phyloP scores from a whole-genome alignment of 2,329 filamentous ascomycete species.

The Sclerotinia subarctica region DNA sequence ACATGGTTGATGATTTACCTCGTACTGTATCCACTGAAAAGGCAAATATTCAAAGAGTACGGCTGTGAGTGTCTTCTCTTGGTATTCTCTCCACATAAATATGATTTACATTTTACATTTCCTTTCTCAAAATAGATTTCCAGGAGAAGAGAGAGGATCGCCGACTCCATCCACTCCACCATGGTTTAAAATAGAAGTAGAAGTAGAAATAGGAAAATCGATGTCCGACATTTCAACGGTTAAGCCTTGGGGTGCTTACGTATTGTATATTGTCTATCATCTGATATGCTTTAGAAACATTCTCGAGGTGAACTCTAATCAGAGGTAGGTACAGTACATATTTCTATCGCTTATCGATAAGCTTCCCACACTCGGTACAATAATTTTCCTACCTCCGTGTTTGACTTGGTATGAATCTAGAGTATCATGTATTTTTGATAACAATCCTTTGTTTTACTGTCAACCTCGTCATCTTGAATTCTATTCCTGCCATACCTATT shows the following conservation, averaged over 20 bases:
- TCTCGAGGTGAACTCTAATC: too few species aligned
- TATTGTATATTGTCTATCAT: too few species aligned
- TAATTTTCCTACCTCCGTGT: background rate
- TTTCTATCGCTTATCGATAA: background rate
- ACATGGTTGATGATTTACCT: background rate
- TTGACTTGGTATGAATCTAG: background rate
- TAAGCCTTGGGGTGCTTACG: too few species aligned
- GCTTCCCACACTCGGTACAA: background rate
- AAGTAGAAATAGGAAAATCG: background rate
- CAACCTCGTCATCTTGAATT: background rate
- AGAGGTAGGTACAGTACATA: too few species aligned
- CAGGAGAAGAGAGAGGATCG: background rate
- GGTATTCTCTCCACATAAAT: background rate
- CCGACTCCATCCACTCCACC: constrained; percentile 2
- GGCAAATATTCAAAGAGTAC: background rate
- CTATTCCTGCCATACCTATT: background rate
- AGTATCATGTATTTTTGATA: background rate
- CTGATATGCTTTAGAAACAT: too few species aligned
- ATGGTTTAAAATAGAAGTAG: background rate
- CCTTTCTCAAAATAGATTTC: constrained; percentile 4
- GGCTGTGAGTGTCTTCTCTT: background rate
- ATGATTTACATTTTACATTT: background rate
- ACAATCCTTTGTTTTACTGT: background rate
- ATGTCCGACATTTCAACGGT: background rate
- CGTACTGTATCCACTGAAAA: constrained; percentile 6